Evolutionary conservation across 2,329 filamentous ascomycete species (phyloP), one percentile per base, ranked within the genome.

Genomic region (Paecilomyces sp.): DNA sequence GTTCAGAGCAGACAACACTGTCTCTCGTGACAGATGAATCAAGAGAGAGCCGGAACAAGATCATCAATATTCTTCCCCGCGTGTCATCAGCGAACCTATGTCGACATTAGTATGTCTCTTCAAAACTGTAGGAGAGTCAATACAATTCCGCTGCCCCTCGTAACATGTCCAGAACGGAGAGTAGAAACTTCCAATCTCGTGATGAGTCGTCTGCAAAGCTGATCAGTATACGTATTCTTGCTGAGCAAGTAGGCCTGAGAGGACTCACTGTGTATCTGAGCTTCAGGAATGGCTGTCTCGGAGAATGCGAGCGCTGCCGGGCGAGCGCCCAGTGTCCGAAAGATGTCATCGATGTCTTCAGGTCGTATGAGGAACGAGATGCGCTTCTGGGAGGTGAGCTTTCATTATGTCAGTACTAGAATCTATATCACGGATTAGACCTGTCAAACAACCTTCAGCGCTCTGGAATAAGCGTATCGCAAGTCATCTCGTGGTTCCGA

Each of bases 381-480:
- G n/a, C 73, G 71, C 53, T 73, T 59, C 13, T 64, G 57, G 28
- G 67, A 60, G 18, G 63, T 60, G 60, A 66, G 60, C 74, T 77
- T 28, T 25, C 33, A 22, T 15, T 7, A n/a, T 25, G n/a, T 31
- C 24, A 36, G 30, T 22, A 9, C 9, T 12, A n/a, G 6, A 18
- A 3, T 33, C 31, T 31, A 33, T 31, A 15, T 51, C 24, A 15
- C 22, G 13, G 33, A 2, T 18, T 54, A 15, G n/a, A 60, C 9
- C 0, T 72, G 63, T 56, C 78, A 80, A 56, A 75, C 68, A 34
- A 78, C 74, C 57, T 83, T 74, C 3, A 91, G 71, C 53, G 76
- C 68, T 56, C 81, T 80, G 58, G 81, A 76, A 69, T 91, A 91
- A 60, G 87, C 83, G 58, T 80, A 71, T 56, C 85, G 81, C 51